Base-by-base conservation (phyloP, 768 basidiomycete species). In the Russula lepida region DNA sequence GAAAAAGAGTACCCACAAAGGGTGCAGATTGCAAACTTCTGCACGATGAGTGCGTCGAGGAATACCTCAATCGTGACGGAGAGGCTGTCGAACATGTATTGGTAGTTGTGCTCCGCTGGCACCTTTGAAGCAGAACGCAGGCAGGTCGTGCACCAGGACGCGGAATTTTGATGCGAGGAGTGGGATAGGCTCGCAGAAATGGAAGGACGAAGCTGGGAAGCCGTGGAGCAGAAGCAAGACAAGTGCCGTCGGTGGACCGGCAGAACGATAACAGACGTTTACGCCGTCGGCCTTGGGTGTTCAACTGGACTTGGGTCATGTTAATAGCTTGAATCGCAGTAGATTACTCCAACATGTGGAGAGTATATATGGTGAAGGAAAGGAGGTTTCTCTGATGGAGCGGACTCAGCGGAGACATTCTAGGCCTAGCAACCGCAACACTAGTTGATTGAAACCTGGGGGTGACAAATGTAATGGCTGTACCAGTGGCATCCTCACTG, bases 61-160 rank as follows among this genome's bases (percentile, higher is more conserved):
- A 80, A 80, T 2, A 68, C 68, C 27, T 70, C 71, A 59, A 78
- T 71, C n/a, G 78, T 78, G 52, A 67, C 60, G 1, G 74, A 67
- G 13, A 81, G 64, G 46, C 67, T 72, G 32, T 71, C 76, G 68
- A 82, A 82, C 2, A 73, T 74, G 64, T 76, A 77, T 25, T 66
- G 65, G 64, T 76, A 78, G 17, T 68, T 67, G 53, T 75, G 72
- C 25, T 68, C 69, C 6, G 67, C 68, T 2, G 78, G 75, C 17
- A 76, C 74, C 19, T 64, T 69, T 25, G 67, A 79, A 79, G 6
- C 81, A 80, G 64, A 77, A 82, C 0, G 77, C 79, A 1, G 79
- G 79, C 6, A 81, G 67, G 63, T 81, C 81, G n/a, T 80, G 80
- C 0, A 79, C 79, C 60, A 79, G 65, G 37, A 80, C 72, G 33